These are phyloP conservation scores for Dictyostelium capitatum DNA, from an alignment of 78 protist genomes.

Conservation along the genomic window DNA sequence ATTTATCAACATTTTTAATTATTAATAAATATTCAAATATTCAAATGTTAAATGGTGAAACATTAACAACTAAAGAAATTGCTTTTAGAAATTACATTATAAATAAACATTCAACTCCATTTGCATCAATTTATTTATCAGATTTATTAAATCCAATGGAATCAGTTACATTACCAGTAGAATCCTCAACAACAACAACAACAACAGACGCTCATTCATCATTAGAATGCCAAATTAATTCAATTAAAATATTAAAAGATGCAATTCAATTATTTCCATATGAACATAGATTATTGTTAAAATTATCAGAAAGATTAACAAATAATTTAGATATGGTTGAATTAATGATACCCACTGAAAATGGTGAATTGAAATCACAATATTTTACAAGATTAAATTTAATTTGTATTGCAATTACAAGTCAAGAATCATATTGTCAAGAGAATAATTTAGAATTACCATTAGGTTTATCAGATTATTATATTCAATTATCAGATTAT, in stretches of 20 bases:
- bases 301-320: not conserved
- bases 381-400: not conserved
- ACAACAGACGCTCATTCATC: too few relatives aligned
- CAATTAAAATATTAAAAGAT: not conserved
- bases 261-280: not conserved
- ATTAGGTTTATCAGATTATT: not conserved
- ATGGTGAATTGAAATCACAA: not conserved
- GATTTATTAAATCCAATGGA: not conserved
- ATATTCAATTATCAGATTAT: not conserved
- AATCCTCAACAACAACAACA: not conserved
- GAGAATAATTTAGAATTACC: not conserved
- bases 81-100: not conserved
- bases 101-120: slow-evolving; percentile 3
- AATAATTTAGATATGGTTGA: not conserved
- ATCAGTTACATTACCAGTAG: not conserved
- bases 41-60: slow-evolving; percentile 9
- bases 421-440: not conserved
- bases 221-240: not conserved
- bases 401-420: not conserved
- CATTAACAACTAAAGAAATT: not conserved
- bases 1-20: not conserved
- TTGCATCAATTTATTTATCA: not conserved
- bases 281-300: not conserved
- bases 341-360: not conserved
- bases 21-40: not conserved